Conservation (phyloP, 2,329 filamentous ascomycete species). For the Ascochyta koolunga region DNA sequence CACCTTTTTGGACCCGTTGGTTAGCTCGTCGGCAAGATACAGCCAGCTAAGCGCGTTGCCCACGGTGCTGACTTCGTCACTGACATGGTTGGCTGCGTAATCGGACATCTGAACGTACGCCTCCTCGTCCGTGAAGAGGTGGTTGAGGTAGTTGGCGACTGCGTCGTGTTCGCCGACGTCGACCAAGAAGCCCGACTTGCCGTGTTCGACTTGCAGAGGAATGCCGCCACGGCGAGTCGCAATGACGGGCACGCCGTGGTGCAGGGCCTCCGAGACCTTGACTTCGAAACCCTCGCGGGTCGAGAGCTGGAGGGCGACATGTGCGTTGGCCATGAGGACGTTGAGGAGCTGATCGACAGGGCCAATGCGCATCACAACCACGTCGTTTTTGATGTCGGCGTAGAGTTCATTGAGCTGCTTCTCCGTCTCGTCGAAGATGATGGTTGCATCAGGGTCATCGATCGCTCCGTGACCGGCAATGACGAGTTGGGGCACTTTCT, state of each 20-base stretch:
- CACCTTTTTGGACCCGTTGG: slow-evolving; percentile 62
- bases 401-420: slow-evolving; percentile 68
- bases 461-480: slow-evolving; percentile 80
- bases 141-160: slow-evolving; percentile 70
- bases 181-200: slow-evolving; percentile 75
- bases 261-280: slow-evolving; percentile 82
- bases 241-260: slow-evolving; percentile 80
- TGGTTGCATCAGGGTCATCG: slow-evolving; percentile 77
- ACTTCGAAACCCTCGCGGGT: slow-evolving; percentile 85
- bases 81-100: slow-evolving; percentile 70
- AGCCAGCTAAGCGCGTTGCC: slow-evolving; percentile 79
- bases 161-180: slow-evolving; percentile 71
- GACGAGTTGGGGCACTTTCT: slow-evolving; percentile 71
- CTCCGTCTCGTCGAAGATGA: slow-evolving; percentile 75
- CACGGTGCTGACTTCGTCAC: slow-evolving; percentile 81
- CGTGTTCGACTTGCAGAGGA: slow-evolving; percentile 75
- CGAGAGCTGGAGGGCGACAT: slow-evolving; percentile 78
- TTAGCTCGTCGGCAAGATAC: slow-evolving; percentile 73
- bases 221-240: slow-evolving; percentile 79
- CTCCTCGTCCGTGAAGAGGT: slow-evolving; percentile 69
- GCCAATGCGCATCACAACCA: slow-evolving; percentile 77
- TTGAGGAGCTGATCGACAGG: slow-evolving; percentile 83
- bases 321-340: slow-evolving; percentile 72
- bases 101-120: slow-evolving; percentile 71
- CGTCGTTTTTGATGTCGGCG: slow-evolving; percentile 55